Evolutionary conservation across 306 rosid genomes (phyloP), one percentile per base, ranked within the genome.

Genomic region (Echinosophora koreensis): DNA sequence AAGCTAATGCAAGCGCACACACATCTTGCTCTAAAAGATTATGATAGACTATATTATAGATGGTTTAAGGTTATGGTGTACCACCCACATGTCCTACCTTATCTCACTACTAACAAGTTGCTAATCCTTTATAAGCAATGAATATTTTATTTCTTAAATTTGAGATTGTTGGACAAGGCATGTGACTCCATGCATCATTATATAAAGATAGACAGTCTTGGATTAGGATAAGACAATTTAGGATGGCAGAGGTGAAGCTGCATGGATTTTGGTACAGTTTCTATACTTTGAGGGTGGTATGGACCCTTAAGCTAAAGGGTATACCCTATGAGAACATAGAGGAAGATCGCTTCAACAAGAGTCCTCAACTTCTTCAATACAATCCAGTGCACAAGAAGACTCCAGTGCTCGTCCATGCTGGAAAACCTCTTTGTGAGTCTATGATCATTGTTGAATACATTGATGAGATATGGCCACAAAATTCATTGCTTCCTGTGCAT

Each of bases 381-480:
- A 90, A 88, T 8, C 94, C 92, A 2, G 66, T 86, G 0, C 52
- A 84, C 81, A 86, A 90, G 79, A 82, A 84, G 46, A 44, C 82
- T 16, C 94, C 94, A 0, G 86, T 88, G 17, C 81, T 88, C 0
- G 88, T 90, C 80, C 92, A 90, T 80, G 66, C 12, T 4, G 87
- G 84, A 38, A 87, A 84, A 80, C 81, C 91, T 0, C 17, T 87
- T 2, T 80, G 87, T 13, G 90, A 90, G 35, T 86, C 92, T 28
- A 76, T 72, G 85, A 27, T 82, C 60, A 90, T 90, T 66, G 37
- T 88, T 35, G 82, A 88, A 67, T 90, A 88, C 52, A 76, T 90
- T 27, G 89, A 84, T 46, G 84, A 90, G 32, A 41, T 71, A 0
- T 90, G 92, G 90, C 83, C 89, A 22, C 76, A 86, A 0, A 67